Evolutionary conservation across 768 basidiomycete genomes (phyloP).

Genomic region (Boletus vinaceobasis): DNA sequence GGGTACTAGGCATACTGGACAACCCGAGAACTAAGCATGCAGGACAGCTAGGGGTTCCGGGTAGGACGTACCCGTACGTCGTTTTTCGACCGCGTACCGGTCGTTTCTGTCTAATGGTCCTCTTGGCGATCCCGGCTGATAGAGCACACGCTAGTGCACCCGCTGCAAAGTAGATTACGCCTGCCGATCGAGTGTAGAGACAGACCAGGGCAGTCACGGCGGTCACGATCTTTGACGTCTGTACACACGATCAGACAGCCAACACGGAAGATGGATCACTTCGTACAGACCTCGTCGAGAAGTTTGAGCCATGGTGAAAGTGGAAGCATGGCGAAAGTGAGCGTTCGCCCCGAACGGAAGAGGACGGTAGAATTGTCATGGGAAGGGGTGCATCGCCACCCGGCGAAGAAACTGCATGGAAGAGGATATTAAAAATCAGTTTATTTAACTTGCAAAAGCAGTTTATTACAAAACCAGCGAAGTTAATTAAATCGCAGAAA

Average conservation of each 20-base stretch:
- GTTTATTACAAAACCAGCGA: too few relatives aligned
- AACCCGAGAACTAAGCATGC: neutral
- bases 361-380: too few relatives aligned
- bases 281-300: slow-evolving; percentile 30
- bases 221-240: slow-evolving; percentile 64
- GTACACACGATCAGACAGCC: neutral
- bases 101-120: slow-evolving; percentile 59
- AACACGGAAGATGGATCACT: neutral
- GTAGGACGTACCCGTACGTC: slow-evolving; percentile 61
- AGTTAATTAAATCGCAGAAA: too few relatives aligned
- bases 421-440: too few relatives aligned
- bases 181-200: slow-evolving; percentile 61
- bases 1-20: slow-evolving; percentile 79
- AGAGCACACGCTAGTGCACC: slow-evolving; percentile 56
- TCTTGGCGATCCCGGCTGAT: slow-evolving; percentile 62
- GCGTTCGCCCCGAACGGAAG: too few relatives aligned
- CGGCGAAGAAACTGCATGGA: too few relatives aligned
- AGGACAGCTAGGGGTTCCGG: neutral
- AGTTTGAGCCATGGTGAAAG: slow-evolving; percentile 27
- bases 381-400: too few relatives aligned
- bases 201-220: slow-evolving; percentile 45
- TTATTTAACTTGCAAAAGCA: too few relatives aligned
- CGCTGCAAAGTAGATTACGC: slow-evolving; percentile 53
- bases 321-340: slow-evolving; percentile 2
- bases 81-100: slow-evolving; percentile 48